phyloP scores from a whole-genome alignment of 495 filamentous ascomycete genomes.

The Platismatia glauca region DNA sequence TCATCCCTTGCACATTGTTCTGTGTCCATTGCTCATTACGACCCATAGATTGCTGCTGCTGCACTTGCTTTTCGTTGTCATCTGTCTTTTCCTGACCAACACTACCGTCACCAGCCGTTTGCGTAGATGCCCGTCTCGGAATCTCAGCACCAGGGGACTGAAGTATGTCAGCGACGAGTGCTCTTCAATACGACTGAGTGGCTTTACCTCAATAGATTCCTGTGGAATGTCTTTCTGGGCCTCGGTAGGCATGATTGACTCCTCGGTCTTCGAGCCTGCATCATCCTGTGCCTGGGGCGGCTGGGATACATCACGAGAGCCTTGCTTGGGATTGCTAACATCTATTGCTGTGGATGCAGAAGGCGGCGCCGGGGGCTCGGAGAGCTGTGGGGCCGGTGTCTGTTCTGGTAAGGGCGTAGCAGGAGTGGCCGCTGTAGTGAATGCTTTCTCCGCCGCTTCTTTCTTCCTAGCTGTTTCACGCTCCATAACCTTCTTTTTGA shows the following conservation, averaged over 20 bases:
- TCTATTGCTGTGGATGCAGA: conserved; percentile 25
- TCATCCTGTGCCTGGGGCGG: conserved; percentile 9
- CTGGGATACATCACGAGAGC: conserved; percentile 11
- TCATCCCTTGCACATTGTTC: conserved; percentile 30
- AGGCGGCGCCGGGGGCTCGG: conserved; percentile 11
- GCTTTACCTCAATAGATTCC: conserved; percentile 34
- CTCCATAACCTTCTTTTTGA: conserved; percentile 66
- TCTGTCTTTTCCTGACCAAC: conserved; percentile 17
- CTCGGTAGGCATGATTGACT: conserved; percentile 22
- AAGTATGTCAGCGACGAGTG: not conserved
- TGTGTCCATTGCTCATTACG: conserved; percentile 17
- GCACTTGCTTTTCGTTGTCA: conserved; percentile 19
- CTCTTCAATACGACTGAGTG: not conserved
- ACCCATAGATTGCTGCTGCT: conserved; percentile 24
- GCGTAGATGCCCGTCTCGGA: conserved; percentile 17
- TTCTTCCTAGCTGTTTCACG: conserved; percentile 46
- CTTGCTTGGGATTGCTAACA: conserved; percentile 19
- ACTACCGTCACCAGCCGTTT: conserved; percentile 19
- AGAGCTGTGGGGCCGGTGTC: conserved; percentile 11
- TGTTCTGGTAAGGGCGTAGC: conserved; percentile 20
- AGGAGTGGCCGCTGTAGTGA: conserved; percentile 29
- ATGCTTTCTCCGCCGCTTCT: conserved; percentile 24
- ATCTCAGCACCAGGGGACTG: conserved; percentile 19
- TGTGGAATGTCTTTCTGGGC: conserved; percentile 32
- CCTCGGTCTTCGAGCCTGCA: conserved; percentile 7